Evolutionary conservation across 768 basidiomycete genomes (phyloP).

Genomic region (Cystofilobasidium capitatum): DNA sequence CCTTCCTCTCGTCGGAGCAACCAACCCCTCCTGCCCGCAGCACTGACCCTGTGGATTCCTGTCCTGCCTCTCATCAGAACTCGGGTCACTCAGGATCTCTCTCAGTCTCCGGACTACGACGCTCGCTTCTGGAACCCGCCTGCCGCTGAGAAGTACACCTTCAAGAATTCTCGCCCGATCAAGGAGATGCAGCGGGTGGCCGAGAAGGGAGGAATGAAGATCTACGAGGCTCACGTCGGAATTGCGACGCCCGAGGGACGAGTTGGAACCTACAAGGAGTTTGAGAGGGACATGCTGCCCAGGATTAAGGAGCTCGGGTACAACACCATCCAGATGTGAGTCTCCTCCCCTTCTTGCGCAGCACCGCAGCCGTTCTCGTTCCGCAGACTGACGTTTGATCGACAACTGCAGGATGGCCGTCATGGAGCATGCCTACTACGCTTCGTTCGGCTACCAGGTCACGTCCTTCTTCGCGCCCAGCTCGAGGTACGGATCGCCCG

Average conservation of each 20-base stretch:
- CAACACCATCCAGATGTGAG: slow-evolving; percentile 78
- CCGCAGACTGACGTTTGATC: no score
- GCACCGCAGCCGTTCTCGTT: background rate
- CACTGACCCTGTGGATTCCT: background rate
- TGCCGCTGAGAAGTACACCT: slow-evolving; percentile 54
- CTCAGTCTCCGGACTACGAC: slow-evolving; percentile 82
- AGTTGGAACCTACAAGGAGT: slow-evolving; percentile 93
- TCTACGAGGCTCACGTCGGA: slow-evolving; percentile 97
- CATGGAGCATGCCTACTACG: slow-evolving; percentile 97
- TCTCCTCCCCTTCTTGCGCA: background rate
- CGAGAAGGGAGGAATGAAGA: slow-evolving; percentile 45
- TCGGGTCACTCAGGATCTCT: slow-evolving; percentile 88
- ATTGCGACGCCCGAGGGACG: slow-evolving; percentile 80
- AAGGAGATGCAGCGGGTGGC: slow-evolving; percentile 50
- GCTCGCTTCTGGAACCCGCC: slow-evolving; percentile 99
- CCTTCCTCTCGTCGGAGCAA: background rate
- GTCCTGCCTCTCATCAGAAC: background rate
- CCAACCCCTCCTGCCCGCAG: background rate
- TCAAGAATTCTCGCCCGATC: slow-evolving; percentile 66
- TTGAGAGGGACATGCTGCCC: slow-evolving; percentile 70
- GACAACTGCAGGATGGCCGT: slow-evolving; percentile 76
- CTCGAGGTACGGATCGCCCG: slow-evolving; percentile 86
- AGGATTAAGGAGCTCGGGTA: slow-evolving; percentile 87
- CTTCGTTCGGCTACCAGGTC: slow-evolving; percentile 97
- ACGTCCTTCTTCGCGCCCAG: slow-evolving; percentile 95